Percentiles rank a stretch among this genome's conserved stretches.
phyloP scores from a whole-genome alignment of 805 yeast genomes.

The Brettanomyces naardenensis region DNA sequence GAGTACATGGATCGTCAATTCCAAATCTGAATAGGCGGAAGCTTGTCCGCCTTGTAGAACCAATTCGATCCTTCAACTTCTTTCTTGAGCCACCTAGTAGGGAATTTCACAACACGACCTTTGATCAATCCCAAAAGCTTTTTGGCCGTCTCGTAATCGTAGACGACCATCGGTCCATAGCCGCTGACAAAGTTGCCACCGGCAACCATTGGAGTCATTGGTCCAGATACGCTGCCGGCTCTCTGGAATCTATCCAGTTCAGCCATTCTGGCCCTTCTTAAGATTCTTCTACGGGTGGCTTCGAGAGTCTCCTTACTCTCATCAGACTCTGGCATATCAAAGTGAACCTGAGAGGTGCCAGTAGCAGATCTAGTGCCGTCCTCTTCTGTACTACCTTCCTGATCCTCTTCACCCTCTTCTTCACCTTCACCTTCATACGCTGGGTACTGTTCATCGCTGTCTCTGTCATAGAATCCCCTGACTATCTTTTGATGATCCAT shows the following conservation, averaged over 20 bases:
- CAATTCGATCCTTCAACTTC: conserved; percentile 91
- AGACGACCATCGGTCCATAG: conserved; percentile 13
- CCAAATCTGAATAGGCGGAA: conserved; percentile 93
- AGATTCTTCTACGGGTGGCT: conserved; percentile 10
- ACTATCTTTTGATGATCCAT: conserved; percentile 14
- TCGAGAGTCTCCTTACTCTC: neutral
- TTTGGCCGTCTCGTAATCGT: conserved; percentile 70
- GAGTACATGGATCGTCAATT: no score
- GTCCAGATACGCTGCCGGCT: conserved; percentile 7
- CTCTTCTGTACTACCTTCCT: neutral
- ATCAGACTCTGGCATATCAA: neutral
- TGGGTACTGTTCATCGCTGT: neutral
- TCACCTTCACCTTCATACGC: neutral
- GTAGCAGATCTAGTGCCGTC: neutral
- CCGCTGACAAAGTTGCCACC: conserved; percentile 3
- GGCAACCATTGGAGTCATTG: conserved; percentile 3
- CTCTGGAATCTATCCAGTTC: conserved; percentile 23
- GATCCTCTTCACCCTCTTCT: neutral
- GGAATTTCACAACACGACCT: conserved; percentile 89
- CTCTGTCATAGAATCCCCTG: conserved; percentile 7
- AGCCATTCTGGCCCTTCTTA: conserved; percentile 21
- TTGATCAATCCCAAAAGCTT: conserved; percentile 61
- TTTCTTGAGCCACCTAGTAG: conserved; percentile 79
- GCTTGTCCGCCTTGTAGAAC: conserved; percentile 88
- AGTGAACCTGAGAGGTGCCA: neutral